These are phyloP conservation scores for Aspergillus pseudotamarii DNA, from an alignment of 2,329 filamentous ascomycete genomes.

Conservation along the genomic window DNA sequence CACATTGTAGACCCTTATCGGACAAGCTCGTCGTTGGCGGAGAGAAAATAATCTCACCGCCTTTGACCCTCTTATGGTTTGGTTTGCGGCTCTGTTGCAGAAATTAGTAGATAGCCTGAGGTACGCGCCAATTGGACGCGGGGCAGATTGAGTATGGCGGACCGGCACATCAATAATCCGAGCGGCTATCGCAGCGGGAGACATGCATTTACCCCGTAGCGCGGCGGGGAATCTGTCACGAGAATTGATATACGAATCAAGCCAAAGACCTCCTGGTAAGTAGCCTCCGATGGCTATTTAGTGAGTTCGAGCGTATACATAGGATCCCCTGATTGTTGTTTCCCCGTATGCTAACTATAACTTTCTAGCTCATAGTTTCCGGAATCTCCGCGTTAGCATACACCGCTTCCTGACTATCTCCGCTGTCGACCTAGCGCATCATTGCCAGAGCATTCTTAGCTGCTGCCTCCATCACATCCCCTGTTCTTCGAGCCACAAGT, in stretches of 20 bases:
- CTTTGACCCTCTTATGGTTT: conserved; percentile 11
- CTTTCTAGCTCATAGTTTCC: conserved; percentile 12
- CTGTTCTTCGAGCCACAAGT: neutral
- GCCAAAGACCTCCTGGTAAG: neutral
- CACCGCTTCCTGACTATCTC: conserved; percentile 22
- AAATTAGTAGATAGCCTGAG: neutral
- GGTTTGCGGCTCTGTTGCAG: neutral
- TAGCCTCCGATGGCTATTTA: neutral
- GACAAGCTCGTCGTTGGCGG: conserved; percentile 16
- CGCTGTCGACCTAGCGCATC: conserved; percentile 1
- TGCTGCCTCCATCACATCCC: neutral
- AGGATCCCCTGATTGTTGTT: conserved; percentile 4
- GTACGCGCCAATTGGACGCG: conserved; percentile 22
- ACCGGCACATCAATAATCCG: conserved; percentile 27
- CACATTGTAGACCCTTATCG: conserved; percentile 21
- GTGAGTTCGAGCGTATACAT: neutral
- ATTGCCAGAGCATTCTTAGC: neutral
- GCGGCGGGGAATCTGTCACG: conserved; percentile 20
- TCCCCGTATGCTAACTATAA: neutral
- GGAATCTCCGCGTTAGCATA: conserved; percentile 14
- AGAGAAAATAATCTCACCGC: conserved; percentile 17
- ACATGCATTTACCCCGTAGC: conserved; percentile 9
- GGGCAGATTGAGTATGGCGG: conserved; percentile 15
- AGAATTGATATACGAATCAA: conserved; percentile 4
- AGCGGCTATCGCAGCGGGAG: conserved; percentile 15